These are phyloP conservation scores for Flaveria floridana DNA, from an alignment of 140 eudicot genomes.

Conservation along the genomic window DNA sequence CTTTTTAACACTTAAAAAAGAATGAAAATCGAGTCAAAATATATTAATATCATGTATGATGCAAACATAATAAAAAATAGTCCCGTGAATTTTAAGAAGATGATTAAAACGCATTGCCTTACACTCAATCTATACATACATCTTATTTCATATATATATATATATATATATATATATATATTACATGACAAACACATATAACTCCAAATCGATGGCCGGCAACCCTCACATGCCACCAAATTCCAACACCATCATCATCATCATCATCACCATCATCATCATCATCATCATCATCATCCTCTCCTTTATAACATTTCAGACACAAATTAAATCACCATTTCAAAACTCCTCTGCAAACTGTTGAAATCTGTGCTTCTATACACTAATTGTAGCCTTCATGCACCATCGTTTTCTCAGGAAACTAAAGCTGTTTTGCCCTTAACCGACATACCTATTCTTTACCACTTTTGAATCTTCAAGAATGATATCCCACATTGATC, in stretches of 20 bases:
- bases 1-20: background rate
- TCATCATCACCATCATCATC: conserved; percentile 22
- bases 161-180: conserved; percentile 22
- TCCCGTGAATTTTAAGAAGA: conserved; percentile 37
- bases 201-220: conserved; percentile 64
- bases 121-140: conserved; percentile 32
- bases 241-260: conserved; percentile 37
- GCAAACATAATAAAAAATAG: conserved; percentile 12
- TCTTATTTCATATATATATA: background rate
- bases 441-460: conserved; percentile 29
- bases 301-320: conserved; percentile 37
- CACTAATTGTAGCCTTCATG: conserved; percentile 39
- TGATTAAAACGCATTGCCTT: conserved; percentile 30
- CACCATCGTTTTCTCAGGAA: conserved; percentile 36
- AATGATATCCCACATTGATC: conserved; percentile 27
- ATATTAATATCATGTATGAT: no score
- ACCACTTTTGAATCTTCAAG: conserved; percentile 25
- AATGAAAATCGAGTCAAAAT: background rate
- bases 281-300: conserved; percentile 28
- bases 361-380: conserved; percentile 28
- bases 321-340: conserved; percentile 27
- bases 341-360: conserved; percentile 33
- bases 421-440: conserved; percentile 47
- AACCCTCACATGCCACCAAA: conserved; percentile 74
- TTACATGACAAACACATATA: conserved; percentile 57